Evolutionary conservation across 2,329 filamentous ascomycete species (phyloP).

Genomic region (Ophiostoma tasmaniense): DNA sequence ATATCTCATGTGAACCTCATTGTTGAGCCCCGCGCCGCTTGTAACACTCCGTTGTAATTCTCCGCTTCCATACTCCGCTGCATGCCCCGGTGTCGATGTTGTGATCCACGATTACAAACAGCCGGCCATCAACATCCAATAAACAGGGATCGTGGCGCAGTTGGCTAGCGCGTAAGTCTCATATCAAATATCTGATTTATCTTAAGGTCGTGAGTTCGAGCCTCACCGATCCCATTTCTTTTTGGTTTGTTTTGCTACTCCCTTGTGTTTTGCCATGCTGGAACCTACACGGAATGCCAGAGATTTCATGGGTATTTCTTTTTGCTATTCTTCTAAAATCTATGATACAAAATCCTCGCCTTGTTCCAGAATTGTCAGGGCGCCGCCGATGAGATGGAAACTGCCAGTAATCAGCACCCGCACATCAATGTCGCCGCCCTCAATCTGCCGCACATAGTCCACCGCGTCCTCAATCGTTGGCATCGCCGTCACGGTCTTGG

Average conservation of each 20-base stretch:
- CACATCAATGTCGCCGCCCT: slow-evolving; percentile 5
- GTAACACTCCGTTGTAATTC: no score
- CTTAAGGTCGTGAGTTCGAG: slow-evolving; percentile 22
- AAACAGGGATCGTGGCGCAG: slow-evolving; percentile 1
- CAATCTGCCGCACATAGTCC: slow-evolving; percentile 25
- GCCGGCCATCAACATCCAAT: no score
- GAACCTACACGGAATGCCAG: no score
- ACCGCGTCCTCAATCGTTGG: slow-evolving; percentile 50
- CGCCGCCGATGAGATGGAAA: slow-evolving; percentile 38
- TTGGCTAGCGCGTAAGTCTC: slow-evolving; percentile 6
- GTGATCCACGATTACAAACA: no score
- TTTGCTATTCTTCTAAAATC: not conserved
- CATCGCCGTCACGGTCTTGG: slow-evolving; percentile 37
- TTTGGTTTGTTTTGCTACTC: not conserved
- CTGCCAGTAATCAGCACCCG: slow-evolving; percentile 39
- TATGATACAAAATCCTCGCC: slow-evolving; percentile 17
- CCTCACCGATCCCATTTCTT: slow-evolving; percentile 19
- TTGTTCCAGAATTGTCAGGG: slow-evolving; percentile 25
- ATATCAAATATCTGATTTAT: slow-evolving; percentile 7
- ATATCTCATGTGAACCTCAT: not conserved
- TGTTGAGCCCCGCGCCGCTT: not conserved
- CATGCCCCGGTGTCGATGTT: no score
- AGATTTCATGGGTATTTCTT: no score
- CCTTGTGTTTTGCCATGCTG: no score
- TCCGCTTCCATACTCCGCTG: no score